Base-by-base conservation (phyloP, 1,284 basidiomycete species). In the Schizopora paradoxa region DNA sequence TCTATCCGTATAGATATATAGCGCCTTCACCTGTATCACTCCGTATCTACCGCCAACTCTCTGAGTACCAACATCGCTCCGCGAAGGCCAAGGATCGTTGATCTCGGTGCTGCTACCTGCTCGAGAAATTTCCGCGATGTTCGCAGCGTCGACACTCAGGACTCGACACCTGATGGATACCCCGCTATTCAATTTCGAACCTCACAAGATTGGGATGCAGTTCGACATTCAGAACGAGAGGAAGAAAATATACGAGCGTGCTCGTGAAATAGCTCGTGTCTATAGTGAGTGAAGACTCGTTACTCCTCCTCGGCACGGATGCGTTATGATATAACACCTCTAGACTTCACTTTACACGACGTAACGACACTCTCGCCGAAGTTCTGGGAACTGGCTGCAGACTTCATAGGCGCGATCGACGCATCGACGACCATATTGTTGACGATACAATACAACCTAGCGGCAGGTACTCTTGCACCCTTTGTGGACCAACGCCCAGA, bases 371-470 rank as follows among this genome's bases (percentile, higher is more conserved):
- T 70, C 48, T 68, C 72, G 16, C 53, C 65, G 0, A 65, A 57
- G 32, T 77, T 70, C 51, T 76, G 73, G 74, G 58, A 60, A 4
- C 57, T 76, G 61, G 67, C 73, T 61, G 69, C 58, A 14, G 72
- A 76, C 53, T 73, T 73, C 4, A 68, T 74, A 22, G 64, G 67
- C 52, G 63, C 66, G 5, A 54, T 69, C 27, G 75, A 77, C 48
- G 66, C 67, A 26, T 72, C 72, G 38, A 68, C 71, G 67, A 69
- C 70, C 55, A 73, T 69, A 1, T 68, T 76, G 19, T 48, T 76
- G 32, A 65, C 73, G 1, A 67, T 66, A 10, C 73, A 76, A 47
- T 63, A 70, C 43, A 70, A 72, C n/a, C 58, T 77, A 22, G 58
- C 71, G 5, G 68, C 74, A 25, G 74, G 74, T 6, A 74, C 73